Base-by-base conservation (phyloP, 208 protist species). In the Naegleria fowleri region DNA sequence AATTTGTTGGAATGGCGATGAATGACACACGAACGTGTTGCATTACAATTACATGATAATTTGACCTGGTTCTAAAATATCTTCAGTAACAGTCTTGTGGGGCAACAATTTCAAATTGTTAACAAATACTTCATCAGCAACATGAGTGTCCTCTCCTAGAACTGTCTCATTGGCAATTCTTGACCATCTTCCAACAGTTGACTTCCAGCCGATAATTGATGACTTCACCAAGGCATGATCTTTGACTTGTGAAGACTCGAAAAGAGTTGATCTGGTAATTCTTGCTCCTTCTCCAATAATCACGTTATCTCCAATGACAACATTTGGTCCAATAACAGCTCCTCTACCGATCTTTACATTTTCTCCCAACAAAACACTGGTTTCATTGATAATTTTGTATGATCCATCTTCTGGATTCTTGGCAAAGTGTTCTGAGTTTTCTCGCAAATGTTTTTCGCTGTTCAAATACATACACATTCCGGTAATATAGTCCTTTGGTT, bases 161-260 rank as follows among this genome's bases (percentile, higher is more conserved):
- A 99, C 98, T n/a, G 96, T 96, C 40, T 96, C 94, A 91, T 97
- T 96, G 87, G 98, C 96, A 92, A 99, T 96, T 91, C 97, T 96
- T 85, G 95, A 96, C 97, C 97, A 98, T 76, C 91, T 91, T 19
- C 97, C 97, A 59, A 99, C 95, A 19, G 91, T 92, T 92, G 96
- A 98, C 55, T 97, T 95, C 98, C 98, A 99, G n/a, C 98, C 98
- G 36, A 99, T 94, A 91, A 99, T 99, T 89, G 96, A 97, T 41
- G 94, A 93, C 36, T 93, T 92, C 22, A 99, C 94, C 90, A 94
- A 96, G 15, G 95, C 90, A 90, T 97, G 96, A 33, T 90, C 92
- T n/a, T 96, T 94, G 1, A 99, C 83, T 25, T 76, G 95, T 11
- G 93, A 91, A 90, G 97, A 97, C 15, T 96, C 95, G 7, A 99